Evolutionary conservation across 2,329 filamentous ascomycete species (phyloP), one percentile per base, ranked within the genome.

Genomic region (Leptographium radiaticola): DNA sequence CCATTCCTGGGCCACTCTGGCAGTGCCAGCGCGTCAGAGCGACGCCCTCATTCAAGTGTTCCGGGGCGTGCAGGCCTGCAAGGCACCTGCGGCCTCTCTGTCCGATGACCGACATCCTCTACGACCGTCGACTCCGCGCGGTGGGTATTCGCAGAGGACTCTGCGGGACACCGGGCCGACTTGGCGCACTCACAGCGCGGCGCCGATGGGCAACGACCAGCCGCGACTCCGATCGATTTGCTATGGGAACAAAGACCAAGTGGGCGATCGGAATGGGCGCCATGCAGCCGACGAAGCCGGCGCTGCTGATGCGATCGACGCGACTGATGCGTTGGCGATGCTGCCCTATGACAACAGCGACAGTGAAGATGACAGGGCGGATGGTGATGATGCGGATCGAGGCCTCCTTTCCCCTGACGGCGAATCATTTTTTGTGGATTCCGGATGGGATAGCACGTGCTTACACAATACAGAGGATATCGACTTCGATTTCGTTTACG

Each of bases 401-500:
- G 59, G 63, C 49, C 71, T 59, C 71, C 75, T 62, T 75, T 74
- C 68, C 52, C 62, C 61, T 58, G 62, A 64, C 69, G 67, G 75
- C 67, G 75, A 86, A 64, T 66, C 76, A 56, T 75, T 75, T 70
- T 86, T 80, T 68, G 69, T 86, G 75, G 81, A 87, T 67, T 82
- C 79, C 62, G 84, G 82, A 56, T 90, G 83, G 84, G 82, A 77
- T 68, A 78, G 78, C 71, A 80, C 87, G 74, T 85, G 84, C 89
- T 95, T 89, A 95, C 86, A 81, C 77, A 77, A 84, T 70, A 69
- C 75, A 97, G 93, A 98, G 80, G 93, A 98, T 65, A 98, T 98
- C 70, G 93, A 98, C 76, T 97, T 98, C 74, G 91, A 97, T 68
- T 97, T 97, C 71, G 93, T 98, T 57, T 98, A 98, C 72, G 93